Evolutionary conservation across 1,139 yeast species (phyloP).

Genomic region (Suhomyces panamericanus): DNA sequence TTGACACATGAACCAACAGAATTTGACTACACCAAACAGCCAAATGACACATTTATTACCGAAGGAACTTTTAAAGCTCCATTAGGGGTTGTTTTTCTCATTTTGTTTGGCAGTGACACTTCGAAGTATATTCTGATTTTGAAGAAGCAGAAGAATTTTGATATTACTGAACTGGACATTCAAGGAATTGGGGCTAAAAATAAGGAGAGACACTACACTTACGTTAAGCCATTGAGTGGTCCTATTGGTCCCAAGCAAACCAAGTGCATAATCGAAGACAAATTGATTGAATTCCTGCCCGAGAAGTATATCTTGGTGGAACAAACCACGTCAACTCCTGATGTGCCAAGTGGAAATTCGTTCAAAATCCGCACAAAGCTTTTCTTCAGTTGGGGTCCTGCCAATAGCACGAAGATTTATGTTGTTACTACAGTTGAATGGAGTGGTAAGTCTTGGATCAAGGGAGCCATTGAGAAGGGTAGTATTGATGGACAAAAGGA

Average conservation of each 20-base stretch:
- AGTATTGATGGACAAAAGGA: slow-evolving; percentile 87
- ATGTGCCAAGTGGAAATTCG: slow-evolving; percentile 89
- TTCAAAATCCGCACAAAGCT: slow-evolving; percentile 73
- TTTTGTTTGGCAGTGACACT: slow-evolving; percentile 76
- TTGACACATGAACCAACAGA: slow-evolving; percentile 39
- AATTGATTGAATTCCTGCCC: slow-evolving; percentile 61
- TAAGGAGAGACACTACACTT: slow-evolving; percentile 60
- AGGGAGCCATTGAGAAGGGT: slow-evolving; percentile 89
- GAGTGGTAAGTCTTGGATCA: slow-evolving; percentile 93
- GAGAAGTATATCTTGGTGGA: slow-evolving; percentile 57
- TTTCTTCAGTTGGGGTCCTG: slow-evolving; percentile 73
- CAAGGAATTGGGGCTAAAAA: slow-evolving; percentile 33
- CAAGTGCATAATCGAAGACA: slow-evolving; percentile 74
- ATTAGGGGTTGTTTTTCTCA: slow-evolving; percentile 67
- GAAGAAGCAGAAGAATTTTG: slow-evolving; percentile 70
- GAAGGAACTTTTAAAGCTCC: slow-evolving; percentile 74
- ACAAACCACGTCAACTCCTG: slow-evolving; percentile 80
- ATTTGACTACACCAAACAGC: slow-evolving; percentile 47
- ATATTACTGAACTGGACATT: slow-evolving; percentile 54
- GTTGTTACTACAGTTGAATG: slow-evolving; percentile 75
- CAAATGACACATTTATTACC: slow-evolving; percentile 61
- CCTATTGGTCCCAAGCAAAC: slow-evolving; percentile 97
- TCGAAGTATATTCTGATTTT: slow-evolving; percentile 55
- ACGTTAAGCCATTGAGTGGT: slow-evolving; percentile 76
- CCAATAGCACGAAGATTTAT: slow-evolving; percentile 62